Base-by-base conservation (phyloP, 345 rosid species). In the Diplotaxis tenuifolia region DNA sequence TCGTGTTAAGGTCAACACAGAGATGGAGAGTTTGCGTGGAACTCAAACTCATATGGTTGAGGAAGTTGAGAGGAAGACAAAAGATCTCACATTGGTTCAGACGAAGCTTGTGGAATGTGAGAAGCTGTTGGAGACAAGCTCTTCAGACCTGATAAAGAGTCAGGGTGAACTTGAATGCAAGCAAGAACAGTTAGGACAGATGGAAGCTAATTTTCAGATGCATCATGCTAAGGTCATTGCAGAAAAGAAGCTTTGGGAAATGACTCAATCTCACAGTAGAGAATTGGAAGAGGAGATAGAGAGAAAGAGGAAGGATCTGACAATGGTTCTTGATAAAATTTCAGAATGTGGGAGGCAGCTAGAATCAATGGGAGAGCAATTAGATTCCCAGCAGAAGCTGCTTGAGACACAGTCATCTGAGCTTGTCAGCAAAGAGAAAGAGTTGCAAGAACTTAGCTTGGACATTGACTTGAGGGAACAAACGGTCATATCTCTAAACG, bases 381-480 rank as follows among this genome's bases (percentile, higher is more conserved):
- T 63, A 47, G 45, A 23, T 32, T 45, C 67, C 52, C 53, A 56
- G 61, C 61, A 70, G 53, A 70, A 70, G 50, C 38, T 63, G 40
- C 66, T 55, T 32, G 47, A 56, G 50, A 27, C 15, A 29, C 34
- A 19, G 53, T 68, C 74, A 31, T 63, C n/a, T 2, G 74, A 75
- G 21, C 25, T 68, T 27, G 67, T 27, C 42, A 62, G 58, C 38
- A 69, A 28, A 68, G 47, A 38, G 52, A 75, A 40, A 40, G 58
- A 68, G 47, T 62, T 68, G 73, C 16, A 40, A 9, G 59, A 3
- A 40, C 52, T 70, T 49, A 10, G 10, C 22, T 11, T 62, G 32
- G 79, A 75, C 47, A 49, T 54, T 62, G 75, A 55, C 40, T 55
- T 62, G 64, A 64, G 6, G 21, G 45, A 40, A 36, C 19, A 61